These are phyloP conservation scores for Pterocarpus macrocarpus DNA, from an alignment of 306 rosid genomes.

Conservation along the genomic window DNA sequence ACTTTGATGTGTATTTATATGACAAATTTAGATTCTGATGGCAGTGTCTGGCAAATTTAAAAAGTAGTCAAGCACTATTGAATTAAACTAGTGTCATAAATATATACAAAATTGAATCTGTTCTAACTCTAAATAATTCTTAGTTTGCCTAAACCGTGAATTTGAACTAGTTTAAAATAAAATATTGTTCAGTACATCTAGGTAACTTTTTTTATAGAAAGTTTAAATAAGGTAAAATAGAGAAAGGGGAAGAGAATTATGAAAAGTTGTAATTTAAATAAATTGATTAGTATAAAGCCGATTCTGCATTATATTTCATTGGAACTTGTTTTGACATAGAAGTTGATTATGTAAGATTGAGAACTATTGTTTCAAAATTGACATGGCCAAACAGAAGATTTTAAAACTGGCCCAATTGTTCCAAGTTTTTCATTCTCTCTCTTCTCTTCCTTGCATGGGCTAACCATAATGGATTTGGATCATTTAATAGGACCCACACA, in stretches of 20 bases:
- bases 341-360: not conserved
- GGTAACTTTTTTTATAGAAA: not conserved
- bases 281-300: not conserved
- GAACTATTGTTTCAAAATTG: slow-evolving; percentile 8
- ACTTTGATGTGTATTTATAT: not conserved
- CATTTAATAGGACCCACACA: too few species aligned
- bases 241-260: slow-evolving; percentile 12
- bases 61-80: not conserved
- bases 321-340: slow-evolving; percentile 24
- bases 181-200: not conserved
- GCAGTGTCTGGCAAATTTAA: not conserved
- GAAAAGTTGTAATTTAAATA: not conserved
- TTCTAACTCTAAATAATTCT: slow-evolving; percentile 8
- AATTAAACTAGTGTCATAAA: not conserved
- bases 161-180: slow-evolving; percentile 12
- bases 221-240: not conserved
- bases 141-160: slow-evolving; percentile 18
- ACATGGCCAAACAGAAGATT: not conserved
- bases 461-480: not conserved
- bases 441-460: not conserved
- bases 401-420: slow-evolving; percentile 8
- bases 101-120: slow-evolving; percentile 9
- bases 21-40: slow-evolving; percentile 20
- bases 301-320: slow-evolving; percentile 8
- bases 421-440: not conserved